Evolutionary conservation across 169 alveolate genomes (phyloP).

Genomic region (Cryptosporidium meleagridis): DNA sequence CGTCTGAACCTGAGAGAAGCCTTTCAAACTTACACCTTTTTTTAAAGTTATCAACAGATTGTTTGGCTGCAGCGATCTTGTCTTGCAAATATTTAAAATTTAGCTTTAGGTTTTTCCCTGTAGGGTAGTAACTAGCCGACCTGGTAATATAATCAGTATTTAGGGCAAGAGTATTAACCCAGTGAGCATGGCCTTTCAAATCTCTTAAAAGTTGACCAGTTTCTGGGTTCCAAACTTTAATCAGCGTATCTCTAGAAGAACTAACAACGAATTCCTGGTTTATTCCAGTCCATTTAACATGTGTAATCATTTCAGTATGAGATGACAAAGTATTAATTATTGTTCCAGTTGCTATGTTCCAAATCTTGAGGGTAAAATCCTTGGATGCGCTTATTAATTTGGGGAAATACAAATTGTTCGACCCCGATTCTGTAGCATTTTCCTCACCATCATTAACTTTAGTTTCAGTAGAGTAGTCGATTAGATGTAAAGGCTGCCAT

Average conservation of each 20-base stretch:
- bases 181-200: constrained; percentile 97
- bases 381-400: constrained; percentile 82
- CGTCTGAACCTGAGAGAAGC: constrained; percentile 98
- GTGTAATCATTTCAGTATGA: constrained; percentile 93
- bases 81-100: constrained; percentile 41
- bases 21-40: constrained; percentile 91
- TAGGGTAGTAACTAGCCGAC: constrained; percentile 86
- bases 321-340: constrained; percentile 88
- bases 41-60: constrained; percentile 75
- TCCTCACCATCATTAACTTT: constrained; percentile 70
- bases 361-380: constrained; percentile 92
- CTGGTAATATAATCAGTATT: constrained; percentile 92
- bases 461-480: constrained; percentile 77
- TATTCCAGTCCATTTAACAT: constrained; percentile 94
- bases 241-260: constrained; percentile 94
- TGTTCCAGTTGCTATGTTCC: constrained; percentile 88
- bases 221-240: constrained; percentile 92
- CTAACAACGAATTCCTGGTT: constrained; percentile 88
- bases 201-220: constrained; percentile 85
- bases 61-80: constrained; percentile 75
- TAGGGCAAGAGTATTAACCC: constrained; percentile 97
- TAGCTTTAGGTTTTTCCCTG: constrained; percentile 21
- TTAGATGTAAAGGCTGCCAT: constrained; percentile 92
- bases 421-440: constrained; percentile 21
- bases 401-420: constrained; percentile 54